These are phyloP conservation scores for Globisporangium echinulatum DNA, from an alignment of 352 stramenopile genomes.

Conservation along the genomic window DNA sequence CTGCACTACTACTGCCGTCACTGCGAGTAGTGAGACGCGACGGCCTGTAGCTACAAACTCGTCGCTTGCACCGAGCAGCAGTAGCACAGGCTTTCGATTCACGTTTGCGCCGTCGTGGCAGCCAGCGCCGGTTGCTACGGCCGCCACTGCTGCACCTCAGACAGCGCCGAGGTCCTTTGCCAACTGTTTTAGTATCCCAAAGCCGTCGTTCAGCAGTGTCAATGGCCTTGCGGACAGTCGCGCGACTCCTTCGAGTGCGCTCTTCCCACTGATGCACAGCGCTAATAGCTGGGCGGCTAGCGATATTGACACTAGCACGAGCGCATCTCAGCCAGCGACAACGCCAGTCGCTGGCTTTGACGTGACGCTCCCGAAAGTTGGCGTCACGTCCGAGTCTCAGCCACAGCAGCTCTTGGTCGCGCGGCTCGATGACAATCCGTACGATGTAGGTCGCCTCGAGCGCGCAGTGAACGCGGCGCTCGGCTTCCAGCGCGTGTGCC, in stretches of 20 bases:
- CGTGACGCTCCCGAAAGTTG: constrained; percentile 1
- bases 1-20: background rate
- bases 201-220: background rate
- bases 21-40: background rate
- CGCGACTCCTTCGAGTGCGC: too few relatives aligned
- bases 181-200: constrained; percentile 6
- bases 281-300: background rate
- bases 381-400: background rate
- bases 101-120: constrained; percentile 8
- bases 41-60: background rate
- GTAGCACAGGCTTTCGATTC: constrained; percentile 5
- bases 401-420: constrained; percentile 30
- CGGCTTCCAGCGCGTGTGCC: constrained; percentile 8
- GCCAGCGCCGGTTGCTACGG: background rate
- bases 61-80: background rate
- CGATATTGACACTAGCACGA: background rate
- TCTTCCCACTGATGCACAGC: too few relatives aligned
- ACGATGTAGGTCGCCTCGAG: constrained; percentile 49
- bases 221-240: background rate
- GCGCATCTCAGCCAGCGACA: background rate
- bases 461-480: constrained; percentile 43
- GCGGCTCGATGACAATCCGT: constrained; percentile 43
- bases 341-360: constrained; percentile 4
- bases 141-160: background rate
- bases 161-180: background rate